Conservation (phyloP, 331 rosid genomes). For the Quercus lobata region DNA sequence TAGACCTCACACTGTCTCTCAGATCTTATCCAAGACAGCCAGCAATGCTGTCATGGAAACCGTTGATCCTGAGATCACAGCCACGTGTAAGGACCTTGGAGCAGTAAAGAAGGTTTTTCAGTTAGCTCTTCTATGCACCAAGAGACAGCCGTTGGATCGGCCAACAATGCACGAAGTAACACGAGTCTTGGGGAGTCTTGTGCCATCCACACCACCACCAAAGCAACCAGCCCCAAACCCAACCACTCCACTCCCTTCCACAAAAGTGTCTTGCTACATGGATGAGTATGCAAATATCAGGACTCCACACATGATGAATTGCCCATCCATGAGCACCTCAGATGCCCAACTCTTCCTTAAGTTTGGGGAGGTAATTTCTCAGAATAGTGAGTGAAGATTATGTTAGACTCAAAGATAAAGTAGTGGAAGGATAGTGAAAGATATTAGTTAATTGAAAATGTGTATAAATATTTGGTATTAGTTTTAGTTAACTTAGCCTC, state of each 20-base stretch:
- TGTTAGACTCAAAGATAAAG: constrained; percentile 3
- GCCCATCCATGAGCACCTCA: constrained; percentile 95
- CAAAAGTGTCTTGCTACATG: constrained; percentile 66
- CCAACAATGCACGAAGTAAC: constrained; percentile 98
- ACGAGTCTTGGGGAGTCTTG: constrained; percentile 70
- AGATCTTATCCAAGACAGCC: constrained; percentile 89
- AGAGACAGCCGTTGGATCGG: constrained; percentile 82
- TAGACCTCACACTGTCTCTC: constrained; percentile 4
- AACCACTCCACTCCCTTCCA: constrained; percentile 37
- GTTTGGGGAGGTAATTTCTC: constrained; percentile 98
- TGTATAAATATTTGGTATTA: constrained; percentile 38
- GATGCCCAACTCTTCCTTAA: constrained; percentile 95
- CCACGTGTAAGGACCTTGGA: constrained; percentile 82
- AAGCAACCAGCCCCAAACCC: constrained; percentile 42
- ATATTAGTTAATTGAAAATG: constrained; percentile 25
- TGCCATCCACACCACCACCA: constrained; percentile 37
- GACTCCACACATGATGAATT: constrained; percentile 75
- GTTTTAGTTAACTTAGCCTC: too few relatives aligned
- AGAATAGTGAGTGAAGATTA: constrained; percentile 59
- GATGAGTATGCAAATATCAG: constrained; percentile 91
- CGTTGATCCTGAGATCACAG: constrained; percentile 68
- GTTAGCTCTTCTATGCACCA: constrained; percentile 89
- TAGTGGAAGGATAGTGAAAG: not conserved
- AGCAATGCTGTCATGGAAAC: constrained; percentile 97
- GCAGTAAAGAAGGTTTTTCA: constrained; percentile 84